Evolutionary conservation across 345 rosid genomes (phyloP), one percentile per base, ranked within the genome.

Genomic region (Aegle marmelos): DNA sequence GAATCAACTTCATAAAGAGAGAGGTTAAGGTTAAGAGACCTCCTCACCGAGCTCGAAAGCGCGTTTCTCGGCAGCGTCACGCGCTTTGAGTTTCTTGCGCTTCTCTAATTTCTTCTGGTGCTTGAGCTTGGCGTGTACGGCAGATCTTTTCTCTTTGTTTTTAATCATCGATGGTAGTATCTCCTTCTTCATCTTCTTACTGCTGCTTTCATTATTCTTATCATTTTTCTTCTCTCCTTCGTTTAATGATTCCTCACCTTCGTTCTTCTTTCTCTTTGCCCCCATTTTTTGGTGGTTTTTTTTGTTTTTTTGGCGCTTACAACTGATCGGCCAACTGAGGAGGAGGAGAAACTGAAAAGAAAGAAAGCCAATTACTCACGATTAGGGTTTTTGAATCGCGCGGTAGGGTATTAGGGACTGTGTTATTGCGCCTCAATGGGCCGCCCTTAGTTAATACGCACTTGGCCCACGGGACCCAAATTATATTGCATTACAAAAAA

Each of bases 41-140:
- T 96, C 98, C 72, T 94, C 95, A 19, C 99, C 99, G 63, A 96
- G 98, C 84, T 92, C 97, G 16, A 94, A 79, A 66, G 99, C 95
- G 30, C 77, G 90, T 77, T 94, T 92, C 79, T 84, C 95, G 25
- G 90, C 89, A 16, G 97, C 97, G 6, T 89, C 97, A 2, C 97
- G 97, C 25, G 90, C 90, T 62, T 88, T 94, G 64, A 87, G 77
- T 85, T 91, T 91, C 91, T 94, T 96, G 69, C 91, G 94, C 79
- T 94, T 94, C 83, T 95, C 99, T 39, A 92, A 24, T 86, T 92
- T 93, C 90, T 95, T 93, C 78, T 88, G 87, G 14, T 88, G 97
- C 79, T 88, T 93, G 68, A 92, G 91, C 83, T 95, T 92, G 5
- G 97, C 90, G 78, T 93, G 93, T 0, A 89, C 90, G 7, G 79